Percentiles rank a stretch among this genome's conserved stretches.
These are phyloP conservation scores for Beauveria asiatica DNA, from an alignment of 2,329 filamentous ascomycete species.

Conservation along the genomic window DNA sequence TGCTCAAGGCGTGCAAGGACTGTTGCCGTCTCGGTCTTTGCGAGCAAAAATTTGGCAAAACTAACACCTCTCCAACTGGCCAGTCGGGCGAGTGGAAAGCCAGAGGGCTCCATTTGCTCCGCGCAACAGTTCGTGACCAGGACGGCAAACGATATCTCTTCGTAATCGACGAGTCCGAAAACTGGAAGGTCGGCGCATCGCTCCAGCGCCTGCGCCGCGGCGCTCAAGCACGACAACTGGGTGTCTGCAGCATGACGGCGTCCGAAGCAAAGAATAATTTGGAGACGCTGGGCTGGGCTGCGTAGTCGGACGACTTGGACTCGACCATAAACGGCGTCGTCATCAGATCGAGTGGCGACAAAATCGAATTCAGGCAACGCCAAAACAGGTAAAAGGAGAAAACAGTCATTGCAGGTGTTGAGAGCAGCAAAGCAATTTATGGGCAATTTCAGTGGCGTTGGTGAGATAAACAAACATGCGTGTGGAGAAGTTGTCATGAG, in stretches of 20 bases:
- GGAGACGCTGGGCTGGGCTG: slow-evolving; percentile 49
- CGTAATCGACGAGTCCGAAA: slow-evolving; percentile 54
- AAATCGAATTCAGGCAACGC: background rate
- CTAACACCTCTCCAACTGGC: slow-evolving; percentile 31
- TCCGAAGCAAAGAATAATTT: slow-evolving; percentile 47
- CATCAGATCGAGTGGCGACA: background rate
- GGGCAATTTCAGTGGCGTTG: slow-evolving; percentile 9
- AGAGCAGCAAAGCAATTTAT: background rate
- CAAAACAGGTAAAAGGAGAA: background rate
- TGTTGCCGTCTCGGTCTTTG: slow-evolving; percentile 50
- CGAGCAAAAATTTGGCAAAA: slow-evolving; percentile 34
- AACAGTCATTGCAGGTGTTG: slow-evolving; percentile 1
- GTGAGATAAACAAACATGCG: slow-evolving; percentile 1
- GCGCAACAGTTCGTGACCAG: slow-evolving; percentile 56
- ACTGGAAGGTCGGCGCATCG: slow-evolving; percentile 58
- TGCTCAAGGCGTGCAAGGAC: slow-evolving; percentile 56
- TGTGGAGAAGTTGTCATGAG: background rate
- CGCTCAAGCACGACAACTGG: slow-evolving; percentile 50
- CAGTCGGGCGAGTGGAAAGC: slow-evolving; percentile 47
- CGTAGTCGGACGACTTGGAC: background rate
- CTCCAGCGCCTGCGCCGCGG: slow-evolving; percentile 53
- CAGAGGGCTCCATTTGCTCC: slow-evolving; percentile 52
- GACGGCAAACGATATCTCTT: slow-evolving; percentile 60
- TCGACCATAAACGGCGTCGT: background rate
- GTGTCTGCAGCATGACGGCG: slow-evolving; percentile 46